Base-by-base conservation (phyloP, 768 basidiomycete species). In the Tremella mesenterica region DNA sequence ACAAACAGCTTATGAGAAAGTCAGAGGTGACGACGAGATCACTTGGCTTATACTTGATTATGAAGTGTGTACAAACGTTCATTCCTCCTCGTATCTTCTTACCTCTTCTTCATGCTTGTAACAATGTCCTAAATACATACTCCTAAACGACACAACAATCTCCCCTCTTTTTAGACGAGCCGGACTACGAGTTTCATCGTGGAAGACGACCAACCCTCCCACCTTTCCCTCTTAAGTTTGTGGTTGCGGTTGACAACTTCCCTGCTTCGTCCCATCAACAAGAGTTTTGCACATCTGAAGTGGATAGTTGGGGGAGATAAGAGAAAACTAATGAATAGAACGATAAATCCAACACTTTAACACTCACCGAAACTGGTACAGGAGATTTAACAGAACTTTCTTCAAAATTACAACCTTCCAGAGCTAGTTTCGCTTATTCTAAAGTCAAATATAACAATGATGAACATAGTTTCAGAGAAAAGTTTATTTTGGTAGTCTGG, bases 11-110 rank as follows among this genome's bases (percentile, higher is more conserved):
- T 93, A 95, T 79, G 77, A 81, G 72, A 86, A 90, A 61, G 85
- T 95, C 50, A 84, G 91, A 60, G 79, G 78, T 57, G 90, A 90
- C 69, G 79, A 83, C 33, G 85, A 87, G 27, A 86, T 83, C 28
- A 95, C 86, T 72, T 96, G 90, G 90, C 69, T 92, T 41, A 77
- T 96, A 52, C 75, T 95, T 53, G 87, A 93, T 71, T 97, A 96
- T 73, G 84, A 85, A 77, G 84, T 82, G 60, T 67, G 78, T 52
- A 34, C 29, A 21, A 21, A 10, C 13, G 3, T 28, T 50, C 45
- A 5, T 47, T 14, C 1, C n/a, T 14, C 27, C 25, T 52, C 7
- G 16, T 34, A 7, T 50, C 47, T 30, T 6, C 27, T 13, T 45
- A n/a, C n/a, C n/a, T n/a, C n/a, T n/a, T n/a, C n/a, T n/a, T n/a